phyloP scores from a whole-genome alignment of 2,329 filamentous ascomycete genomes.

The Kalmusia sp. region DNA sequence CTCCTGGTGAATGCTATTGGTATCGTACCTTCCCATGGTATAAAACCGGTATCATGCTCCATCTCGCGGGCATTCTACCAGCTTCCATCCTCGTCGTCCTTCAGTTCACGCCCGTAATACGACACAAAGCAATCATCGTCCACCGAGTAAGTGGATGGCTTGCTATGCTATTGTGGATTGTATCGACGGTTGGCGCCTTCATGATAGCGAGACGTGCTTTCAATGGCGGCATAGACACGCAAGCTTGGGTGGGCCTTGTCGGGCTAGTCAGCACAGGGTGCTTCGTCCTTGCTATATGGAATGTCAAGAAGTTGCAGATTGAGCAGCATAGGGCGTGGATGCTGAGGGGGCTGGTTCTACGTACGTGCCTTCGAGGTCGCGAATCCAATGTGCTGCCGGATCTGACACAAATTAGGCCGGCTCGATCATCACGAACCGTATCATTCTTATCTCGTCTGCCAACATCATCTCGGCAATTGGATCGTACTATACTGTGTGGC shows the following conservation, averaged over 20 bases:
- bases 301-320: constrained; percentile 67
- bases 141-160: constrained; percentile 69
- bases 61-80: constrained; percentile 50
- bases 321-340: constrained; percentile 42
- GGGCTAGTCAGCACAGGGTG: constrained; percentile 54
- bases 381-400: background rate
- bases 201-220: constrained; percentile 61
- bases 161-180: constrained; percentile 56
- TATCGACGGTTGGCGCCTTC: constrained; percentile 58
- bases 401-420: constrained; percentile 46
- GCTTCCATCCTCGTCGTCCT: constrained; percentile 48
- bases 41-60: constrained; percentile 50
- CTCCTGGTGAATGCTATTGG: constrained; percentile 55
- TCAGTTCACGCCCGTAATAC: constrained; percentile 54
- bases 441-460: constrained; percentile 56
- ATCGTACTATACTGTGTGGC: constrained; percentile 46
- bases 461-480: constrained; percentile 46
- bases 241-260: constrained; percentile 54
- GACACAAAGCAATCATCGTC: constrained; percentile 58
- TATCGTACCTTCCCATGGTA: constrained; percentile 42
- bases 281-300: constrained; percentile 59
- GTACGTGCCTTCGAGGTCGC: background rate
- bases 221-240: constrained; percentile 61
- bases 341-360: constrained; percentile 37
- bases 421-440: constrained; percentile 60